phyloP scores from a whole-genome alignment of 495 filamentous ascomycete genomes.

The Gamarada debralockiae region DNA sequence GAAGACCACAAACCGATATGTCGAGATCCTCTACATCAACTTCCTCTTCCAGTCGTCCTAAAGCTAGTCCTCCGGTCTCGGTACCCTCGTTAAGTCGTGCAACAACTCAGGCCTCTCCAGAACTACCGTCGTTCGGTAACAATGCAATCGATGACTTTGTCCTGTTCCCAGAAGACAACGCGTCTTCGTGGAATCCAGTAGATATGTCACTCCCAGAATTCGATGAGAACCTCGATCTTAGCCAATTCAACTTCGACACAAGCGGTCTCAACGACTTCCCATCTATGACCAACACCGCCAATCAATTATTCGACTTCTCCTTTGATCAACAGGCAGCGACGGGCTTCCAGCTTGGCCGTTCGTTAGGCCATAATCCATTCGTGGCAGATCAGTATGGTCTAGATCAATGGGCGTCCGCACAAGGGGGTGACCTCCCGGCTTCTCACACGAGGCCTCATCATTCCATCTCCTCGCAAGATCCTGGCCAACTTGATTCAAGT shows the following conservation, averaged over 20 bases:
- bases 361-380: not conserved
- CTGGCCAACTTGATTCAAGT: not conserved
- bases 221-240: conserved; percentile 10
- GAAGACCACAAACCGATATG: conserved; percentile 14
- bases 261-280: conserved; percentile 11
- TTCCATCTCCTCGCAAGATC: not conserved
- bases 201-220: conserved; percentile 5
- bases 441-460: not conserved
- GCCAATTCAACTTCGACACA: conserved; percentile 20
- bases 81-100: conserved; percentile 1
- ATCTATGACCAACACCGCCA: not conserved
- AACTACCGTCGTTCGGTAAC: conserved; percentile 4
- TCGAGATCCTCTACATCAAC: conserved; percentile 17
- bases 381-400: conserved; percentile 6
- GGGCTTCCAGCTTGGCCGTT: not conserved
- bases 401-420: conserved; percentile 2
- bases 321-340: conserved; percentile 1
- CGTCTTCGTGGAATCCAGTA: conserved; percentile 10
- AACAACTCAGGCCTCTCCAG: not conserved
- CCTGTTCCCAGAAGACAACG: conserved; percentile 20
- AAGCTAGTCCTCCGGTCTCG: conserved; percentile 5
- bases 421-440: not conserved
- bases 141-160: conserved; percentile 22
- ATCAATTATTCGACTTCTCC: conserved; percentile 3
- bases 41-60: not conserved